Percentiles rank a stretch among this genome's conserved stretches.
Evolutionary conservation across 2,329 filamentous ascomycete genomes (phyloP).

Genomic region (Pseudogymnoascus sp.): DNA sequence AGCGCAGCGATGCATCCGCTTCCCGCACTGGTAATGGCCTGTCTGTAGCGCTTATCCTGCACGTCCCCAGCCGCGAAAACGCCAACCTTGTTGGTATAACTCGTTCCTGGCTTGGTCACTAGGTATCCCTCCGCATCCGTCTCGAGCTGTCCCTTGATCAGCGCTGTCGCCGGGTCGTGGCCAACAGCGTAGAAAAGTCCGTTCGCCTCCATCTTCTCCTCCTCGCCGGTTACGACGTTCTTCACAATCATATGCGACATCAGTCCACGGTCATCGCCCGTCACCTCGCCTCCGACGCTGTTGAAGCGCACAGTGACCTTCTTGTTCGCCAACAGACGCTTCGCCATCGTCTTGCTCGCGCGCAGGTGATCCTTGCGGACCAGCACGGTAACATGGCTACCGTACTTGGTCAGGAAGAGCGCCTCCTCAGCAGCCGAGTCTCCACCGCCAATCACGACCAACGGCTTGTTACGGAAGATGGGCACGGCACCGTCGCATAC

Average conservation of each 20-base stretch:
- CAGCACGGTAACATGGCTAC: conserved; percentile 85
- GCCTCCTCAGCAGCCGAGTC: conserved; percentile 97
- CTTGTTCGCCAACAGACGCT: conserved; percentile 68
- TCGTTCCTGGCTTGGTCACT: conserved; percentile 78
- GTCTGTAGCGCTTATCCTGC: conserved; percentile 95
- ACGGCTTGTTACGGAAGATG: conserved; percentile 92
- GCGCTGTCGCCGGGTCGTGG: conserved; percentile 83
- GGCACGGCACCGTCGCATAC: conserved; percentile 96
- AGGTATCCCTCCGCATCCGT: conserved; percentile 89
- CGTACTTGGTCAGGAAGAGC: conserved; percentile 96
- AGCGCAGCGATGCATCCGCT: conserved; percentile 86
- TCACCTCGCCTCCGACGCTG: conserved; percentile 71
- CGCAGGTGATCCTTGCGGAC: conserved; percentile 81
- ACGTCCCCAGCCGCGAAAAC: conserved; percentile 97
- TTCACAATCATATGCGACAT: conserved; percentile 85
- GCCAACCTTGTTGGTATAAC: conserved; percentile 78
- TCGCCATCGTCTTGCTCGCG: conserved; percentile 87
- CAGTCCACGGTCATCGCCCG: conserved; percentile 74
- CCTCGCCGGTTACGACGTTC: conserved; percentile 65
- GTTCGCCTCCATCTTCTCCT: conserved; percentile 80
- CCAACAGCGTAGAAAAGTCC: conserved; percentile 97
- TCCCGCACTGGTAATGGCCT: conserved; percentile 97
- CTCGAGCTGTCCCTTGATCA: conserved; percentile 85
- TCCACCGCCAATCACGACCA: conserved; percentile 92
- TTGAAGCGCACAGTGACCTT: conserved; percentile 91